phyloP scores from a whole-genome alignment of 768 basidiomycete species.

The Cystobasidium ongulense region DNA sequence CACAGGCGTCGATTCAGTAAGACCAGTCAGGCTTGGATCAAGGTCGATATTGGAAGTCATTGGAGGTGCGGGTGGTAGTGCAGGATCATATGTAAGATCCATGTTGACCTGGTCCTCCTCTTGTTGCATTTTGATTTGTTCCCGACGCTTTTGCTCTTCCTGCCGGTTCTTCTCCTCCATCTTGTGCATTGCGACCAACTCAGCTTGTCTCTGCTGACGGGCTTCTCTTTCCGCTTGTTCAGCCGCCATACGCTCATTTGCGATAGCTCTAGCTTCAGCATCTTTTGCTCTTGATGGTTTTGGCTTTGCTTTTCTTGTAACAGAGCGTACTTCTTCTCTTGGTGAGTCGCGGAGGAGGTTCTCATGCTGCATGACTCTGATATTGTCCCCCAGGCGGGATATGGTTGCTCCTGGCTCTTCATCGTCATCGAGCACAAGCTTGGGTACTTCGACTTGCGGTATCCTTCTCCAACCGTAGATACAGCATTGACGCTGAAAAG shows the following conservation, averaged over 20 bases:
- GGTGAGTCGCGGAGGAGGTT: slow-evolving; percentile 9
- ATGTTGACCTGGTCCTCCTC: neutral
- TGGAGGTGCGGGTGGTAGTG: neutral
- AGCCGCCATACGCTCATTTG: neutral
- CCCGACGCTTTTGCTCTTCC: neutral
- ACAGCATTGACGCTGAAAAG: slow-evolving; percentile 26
- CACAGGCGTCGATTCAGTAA: neutral
- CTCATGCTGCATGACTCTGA: slow-evolving; percentile 30
- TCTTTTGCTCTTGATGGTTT: slow-evolving; percentile 26
- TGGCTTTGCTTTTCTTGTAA: slow-evolving; percentile 26
- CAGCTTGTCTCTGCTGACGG: neutral
- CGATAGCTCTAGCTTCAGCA: slow-evolving; percentile 12
- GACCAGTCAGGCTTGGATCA: neutral
- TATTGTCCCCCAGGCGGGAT: neutral
- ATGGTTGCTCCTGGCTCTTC: slow-evolving; percentile 4
- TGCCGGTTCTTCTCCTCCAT: neutral
- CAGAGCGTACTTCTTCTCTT: slow-evolving; percentile 17
- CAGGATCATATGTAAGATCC: neutral
- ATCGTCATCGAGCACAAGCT: slow-evolving; percentile 14
- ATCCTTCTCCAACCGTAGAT: slow-evolving; percentile 28
- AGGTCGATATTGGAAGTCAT: neutral
- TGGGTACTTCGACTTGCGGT: slow-evolving; percentile 11
- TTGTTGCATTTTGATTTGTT: neutral
- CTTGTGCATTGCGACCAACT: neutral
- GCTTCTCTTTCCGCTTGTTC: neutral